phyloP scores from a whole-genome alignment of 495 filamentous ascomycete species.

The Neurospora sp. region DNA sequence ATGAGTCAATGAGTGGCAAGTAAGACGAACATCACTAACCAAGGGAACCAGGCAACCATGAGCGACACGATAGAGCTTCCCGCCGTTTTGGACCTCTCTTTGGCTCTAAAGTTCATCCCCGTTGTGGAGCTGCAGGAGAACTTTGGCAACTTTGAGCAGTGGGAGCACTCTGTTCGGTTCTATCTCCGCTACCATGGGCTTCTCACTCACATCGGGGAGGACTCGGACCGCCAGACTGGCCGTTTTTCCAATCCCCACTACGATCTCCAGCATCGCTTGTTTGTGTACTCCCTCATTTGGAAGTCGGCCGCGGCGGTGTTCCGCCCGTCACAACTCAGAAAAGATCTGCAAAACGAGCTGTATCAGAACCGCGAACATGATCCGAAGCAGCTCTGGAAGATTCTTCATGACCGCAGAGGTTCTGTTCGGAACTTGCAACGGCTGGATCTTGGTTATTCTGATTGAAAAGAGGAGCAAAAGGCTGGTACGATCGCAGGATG shows the following conservation, averaged over 20 bases:
- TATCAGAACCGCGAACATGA: neutral
- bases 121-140: neutral
- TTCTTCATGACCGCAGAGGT: fast-evolving
- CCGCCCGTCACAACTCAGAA: too few relatives aligned
- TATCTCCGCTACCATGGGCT: neutral
- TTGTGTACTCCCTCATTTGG: neutral
- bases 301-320: neutral
- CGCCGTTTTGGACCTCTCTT: neutral
- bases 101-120: neutral
- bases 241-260: too few relatives aligned
- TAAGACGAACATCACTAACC: neutral
- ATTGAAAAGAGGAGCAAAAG: too few relatives aligned
- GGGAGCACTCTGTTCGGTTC: neutral
- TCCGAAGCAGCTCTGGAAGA: neutral
- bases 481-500: too few relatives aligned
- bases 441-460: too few relatives aligned
- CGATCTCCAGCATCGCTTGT: too few relatives aligned
- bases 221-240: too few relatives aligned
- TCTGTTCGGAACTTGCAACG: too few relatives aligned
- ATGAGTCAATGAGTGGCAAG: neutral
- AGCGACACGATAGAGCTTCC: neutral
- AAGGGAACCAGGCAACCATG: neutral
- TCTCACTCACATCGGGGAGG: neutral
- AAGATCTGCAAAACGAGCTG: too few relatives aligned
- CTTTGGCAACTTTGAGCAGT: neutral